These are phyloP conservation scores for Candolleomyces efflorescens DNA, from an alignment of 768 basidiomycete genomes.

Conservation along the genomic window DNA sequence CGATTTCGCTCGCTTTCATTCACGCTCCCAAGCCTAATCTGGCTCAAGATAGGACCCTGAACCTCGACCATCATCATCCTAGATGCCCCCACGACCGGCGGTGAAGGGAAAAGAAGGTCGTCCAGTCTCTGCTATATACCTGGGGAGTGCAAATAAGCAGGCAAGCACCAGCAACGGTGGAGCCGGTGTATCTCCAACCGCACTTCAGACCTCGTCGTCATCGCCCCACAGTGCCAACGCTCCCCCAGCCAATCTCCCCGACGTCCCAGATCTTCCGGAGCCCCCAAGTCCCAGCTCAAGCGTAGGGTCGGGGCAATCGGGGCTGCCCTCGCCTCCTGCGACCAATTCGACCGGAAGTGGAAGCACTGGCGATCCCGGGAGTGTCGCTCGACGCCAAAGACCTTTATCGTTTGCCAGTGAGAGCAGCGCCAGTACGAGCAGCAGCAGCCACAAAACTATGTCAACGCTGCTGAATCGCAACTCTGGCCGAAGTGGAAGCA, in stretches of 20 bases:
- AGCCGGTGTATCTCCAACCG: slow-evolving; percentile 16
- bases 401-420: slow-evolving; percentile 25
- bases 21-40: slow-evolving; percentile 5
- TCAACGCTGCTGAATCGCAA: slow-evolving; percentile 5
- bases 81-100: slow-evolving; percentile 36
- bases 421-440: slow-evolving; percentile 29
- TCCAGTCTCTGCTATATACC: slow-evolving; percentile 39
- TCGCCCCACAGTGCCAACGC: slow-evolving; percentile 18
- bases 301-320: slow-evolving; percentile 48
- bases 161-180: slow-evolving; percentile 16
- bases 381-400: slow-evolving; percentile 30
- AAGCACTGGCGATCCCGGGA: slow-evolving; percentile 60
- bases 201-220: slow-evolving; percentile 18
- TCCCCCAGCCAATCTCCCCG: slow-evolving; percentile 46
- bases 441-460: slow-evolving; percentile 16
- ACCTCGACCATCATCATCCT: background rate
- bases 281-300: slow-evolving; percentile 59
- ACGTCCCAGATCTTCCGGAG: slow-evolving; percentile 68
- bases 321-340: slow-evolving; percentile 79
- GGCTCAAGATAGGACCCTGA: background rate
- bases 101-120: slow-evolving; percentile 28
- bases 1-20: slow-evolving; percentile 12
- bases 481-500: background rate
- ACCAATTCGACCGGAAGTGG: slow-evolving; percentile 84
- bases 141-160: slow-evolving; percentile 22